Evolutionary conservation across 2,329 filamentous ascomycete genomes (phyloP).

Genomic region (Mycosphaerella arachidis): DNA sequence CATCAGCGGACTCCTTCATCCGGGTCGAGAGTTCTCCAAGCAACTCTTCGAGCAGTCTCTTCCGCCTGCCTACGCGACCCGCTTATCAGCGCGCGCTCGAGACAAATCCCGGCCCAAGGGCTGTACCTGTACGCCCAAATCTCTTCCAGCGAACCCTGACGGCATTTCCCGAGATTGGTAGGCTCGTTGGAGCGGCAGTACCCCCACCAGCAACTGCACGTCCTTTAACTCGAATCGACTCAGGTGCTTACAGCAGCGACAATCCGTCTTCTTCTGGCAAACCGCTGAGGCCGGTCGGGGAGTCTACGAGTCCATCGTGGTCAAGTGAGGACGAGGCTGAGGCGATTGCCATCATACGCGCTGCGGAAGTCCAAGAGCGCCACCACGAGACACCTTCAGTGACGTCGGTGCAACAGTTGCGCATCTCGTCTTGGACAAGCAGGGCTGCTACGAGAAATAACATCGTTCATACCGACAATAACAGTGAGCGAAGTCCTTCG

Average conservation of each 20-base stretch:
- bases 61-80: not conserved
- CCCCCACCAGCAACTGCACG: not conserved
- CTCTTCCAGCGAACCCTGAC: not conserved
- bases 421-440: not conserved
- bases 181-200: not conserved
- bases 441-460: not conserved
- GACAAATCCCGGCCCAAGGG: not conserved
- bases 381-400: not conserved
- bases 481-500: not conserved
- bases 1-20: not conserved
- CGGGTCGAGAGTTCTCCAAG: not conserved
- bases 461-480: not conserved
- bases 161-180: not conserved
- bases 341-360: not conserved
- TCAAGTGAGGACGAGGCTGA: not conserved
- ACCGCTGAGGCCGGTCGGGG: not conserved
- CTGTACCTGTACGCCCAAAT: not conserved
- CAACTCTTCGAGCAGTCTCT: not conserved
- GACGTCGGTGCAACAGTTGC: not conserved
- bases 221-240: not conserved
- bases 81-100: not conserved
- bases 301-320: not conserved
- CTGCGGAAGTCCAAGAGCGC: not conserved
- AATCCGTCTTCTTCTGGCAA: not conserved
- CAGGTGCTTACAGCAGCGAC: not conserved